phyloP scores from a whole-genome alignment of 2,329 filamentous ascomycete genomes.

The Myrmaecium sp. region DNA sequence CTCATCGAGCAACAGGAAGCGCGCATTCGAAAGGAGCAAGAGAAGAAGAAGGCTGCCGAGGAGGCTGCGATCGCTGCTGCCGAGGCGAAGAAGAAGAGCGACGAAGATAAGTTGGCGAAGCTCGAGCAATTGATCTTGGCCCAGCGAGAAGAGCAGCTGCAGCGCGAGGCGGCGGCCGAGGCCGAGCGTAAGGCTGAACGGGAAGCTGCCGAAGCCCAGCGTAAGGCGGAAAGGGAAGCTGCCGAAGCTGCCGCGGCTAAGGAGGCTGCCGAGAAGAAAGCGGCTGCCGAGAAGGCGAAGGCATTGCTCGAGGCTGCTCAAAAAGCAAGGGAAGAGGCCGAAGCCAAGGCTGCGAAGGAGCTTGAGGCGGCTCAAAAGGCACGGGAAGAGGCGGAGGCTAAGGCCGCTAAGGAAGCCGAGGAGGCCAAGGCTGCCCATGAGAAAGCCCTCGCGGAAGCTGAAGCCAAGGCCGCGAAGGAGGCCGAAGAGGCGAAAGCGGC shows the following conservation, averaged over 20 bases:
- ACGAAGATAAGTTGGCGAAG: constrained; percentile 13
- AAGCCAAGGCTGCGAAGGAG: constrained; percentile 15
- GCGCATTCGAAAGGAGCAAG: constrained; percentile 18
- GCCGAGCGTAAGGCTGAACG: constrained; percentile 6
- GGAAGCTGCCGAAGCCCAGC: constrained; percentile 4
- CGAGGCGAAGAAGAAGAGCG: constrained; percentile 18
- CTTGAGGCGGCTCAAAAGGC: constrained; percentile 11
- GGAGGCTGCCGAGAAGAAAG: constrained; percentile 30
- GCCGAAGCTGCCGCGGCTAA: constrained; percentile 32
- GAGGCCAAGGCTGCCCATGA: constrained; percentile 30
- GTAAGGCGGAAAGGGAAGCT: constrained; percentile 28
- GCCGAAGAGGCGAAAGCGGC: constrained; percentile 36
- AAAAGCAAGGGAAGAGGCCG: constrained; percentile 16
- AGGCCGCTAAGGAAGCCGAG: constrained; percentile 2
- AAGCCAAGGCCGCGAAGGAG: constrained; percentile 35
- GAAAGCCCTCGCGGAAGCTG: constrained; percentile 28
- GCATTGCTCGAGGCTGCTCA: constrained; percentile 14
- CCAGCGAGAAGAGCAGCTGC: constrained; percentile 23
- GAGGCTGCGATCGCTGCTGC: constrained; percentile 13
- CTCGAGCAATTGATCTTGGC: constrained; percentile 24
- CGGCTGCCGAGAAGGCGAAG: constrained; percentile 19
- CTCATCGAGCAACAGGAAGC: constrained; percentile 19
- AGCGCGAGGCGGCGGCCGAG: constrained; percentile 17
- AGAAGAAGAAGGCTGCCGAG: constrained; percentile 16
- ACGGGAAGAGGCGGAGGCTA: constrained; percentile 11